These are phyloP conservation scores for Entomortierella parvispora DNA, from an alignment of 192 early-diverging fungal species.

Conservation along the genomic window DNA sequence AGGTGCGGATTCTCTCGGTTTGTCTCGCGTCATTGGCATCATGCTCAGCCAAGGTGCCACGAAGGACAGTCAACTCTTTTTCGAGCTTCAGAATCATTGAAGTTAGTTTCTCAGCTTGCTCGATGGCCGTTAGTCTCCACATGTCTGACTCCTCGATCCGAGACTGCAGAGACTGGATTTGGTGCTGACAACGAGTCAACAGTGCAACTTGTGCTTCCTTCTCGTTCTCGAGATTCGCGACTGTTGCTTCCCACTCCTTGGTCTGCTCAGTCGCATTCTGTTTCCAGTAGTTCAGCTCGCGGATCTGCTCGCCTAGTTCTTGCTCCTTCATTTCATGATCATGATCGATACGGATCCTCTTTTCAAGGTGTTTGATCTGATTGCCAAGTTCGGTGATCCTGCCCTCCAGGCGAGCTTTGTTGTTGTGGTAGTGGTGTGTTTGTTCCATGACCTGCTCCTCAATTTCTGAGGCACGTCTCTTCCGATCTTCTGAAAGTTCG, in stretches of 20 bases:
- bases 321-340: conserved; percentile 15
- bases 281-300: conserved; percentile 28
- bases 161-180: not conserved
- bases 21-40: conserved; percentile 14
- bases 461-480: conserved; percentile 22
- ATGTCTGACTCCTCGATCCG: conserved; percentile 13
- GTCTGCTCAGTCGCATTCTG: conserved; percentile 24
- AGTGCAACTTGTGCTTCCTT: conserved; percentile 2
- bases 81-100: conserved; percentile 14
- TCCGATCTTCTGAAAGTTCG: conserved; percentile 14
- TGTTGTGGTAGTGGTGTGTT: not conserved
- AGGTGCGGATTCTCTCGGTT: not conserved
- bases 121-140: conserved; percentile 12
- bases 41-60: conserved; percentile 9
- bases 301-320: conserved; percentile 10
- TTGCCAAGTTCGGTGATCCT: conserved; percentile 14
- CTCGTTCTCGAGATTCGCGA: conserved; percentile 15
- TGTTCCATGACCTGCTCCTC: conserved; percentile 10
- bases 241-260: conserved; percentile 36
- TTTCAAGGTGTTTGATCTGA: conserved; percentile 9
- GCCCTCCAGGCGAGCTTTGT: conserved; percentile 7
- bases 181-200: not conserved
- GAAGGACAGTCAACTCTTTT: conserved; percentile 10
- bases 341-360: conserved; percentile 21
- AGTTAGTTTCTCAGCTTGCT: conserved; percentile 19